Evolutionary conservation across 176 grass and related monocot genomes (phyloP).

Genomic region (Poa pratensis): DNA sequence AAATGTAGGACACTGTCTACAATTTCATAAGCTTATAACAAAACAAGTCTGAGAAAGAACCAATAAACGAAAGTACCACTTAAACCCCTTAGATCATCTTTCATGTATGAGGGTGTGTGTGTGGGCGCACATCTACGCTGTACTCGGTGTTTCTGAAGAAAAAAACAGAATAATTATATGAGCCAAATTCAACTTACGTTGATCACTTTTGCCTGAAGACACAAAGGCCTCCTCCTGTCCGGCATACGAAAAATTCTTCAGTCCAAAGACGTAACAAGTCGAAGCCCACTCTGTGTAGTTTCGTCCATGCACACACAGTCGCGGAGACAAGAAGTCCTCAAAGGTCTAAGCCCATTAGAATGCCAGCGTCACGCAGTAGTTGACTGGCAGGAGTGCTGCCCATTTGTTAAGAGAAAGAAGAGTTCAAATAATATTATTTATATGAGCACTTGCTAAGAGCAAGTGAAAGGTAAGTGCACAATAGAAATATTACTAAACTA

Average conservation of each 20-base stretch:
- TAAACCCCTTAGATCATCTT: neutral
- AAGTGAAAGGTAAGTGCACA: neutral
- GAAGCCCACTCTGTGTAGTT: neutral
- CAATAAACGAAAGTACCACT: neutral
- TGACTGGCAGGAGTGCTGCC: neutral
- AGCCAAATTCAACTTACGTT: conserved; percentile 24
- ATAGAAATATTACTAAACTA: neutral
- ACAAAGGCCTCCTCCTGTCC: neutral
- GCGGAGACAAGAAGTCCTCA: neutral
- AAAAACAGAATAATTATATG: neutral
- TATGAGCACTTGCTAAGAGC: conserved; percentile 1
- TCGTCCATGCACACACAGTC: conserved; percentile 19
- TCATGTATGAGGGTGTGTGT: neutral
- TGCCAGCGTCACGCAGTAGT: too few species aligned
- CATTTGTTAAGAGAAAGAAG: neutral
- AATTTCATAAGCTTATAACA: neutral
- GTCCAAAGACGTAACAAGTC: neutral
- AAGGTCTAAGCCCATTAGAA: conserved; percentile 35
- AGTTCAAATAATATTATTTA: neutral
- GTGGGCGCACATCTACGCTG: neutral
- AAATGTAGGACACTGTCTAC: neutral
- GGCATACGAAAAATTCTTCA: neutral
- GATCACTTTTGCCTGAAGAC: neutral
- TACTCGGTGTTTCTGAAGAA: neutral
- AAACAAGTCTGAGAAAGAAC: neutral